A percentile compares a stretch with the other conserved stretches of the same genome.
Evolutionary conservation across 257 asterid genomes (phyloP).

Genomic region (Knoxia roxburghii): DNA sequence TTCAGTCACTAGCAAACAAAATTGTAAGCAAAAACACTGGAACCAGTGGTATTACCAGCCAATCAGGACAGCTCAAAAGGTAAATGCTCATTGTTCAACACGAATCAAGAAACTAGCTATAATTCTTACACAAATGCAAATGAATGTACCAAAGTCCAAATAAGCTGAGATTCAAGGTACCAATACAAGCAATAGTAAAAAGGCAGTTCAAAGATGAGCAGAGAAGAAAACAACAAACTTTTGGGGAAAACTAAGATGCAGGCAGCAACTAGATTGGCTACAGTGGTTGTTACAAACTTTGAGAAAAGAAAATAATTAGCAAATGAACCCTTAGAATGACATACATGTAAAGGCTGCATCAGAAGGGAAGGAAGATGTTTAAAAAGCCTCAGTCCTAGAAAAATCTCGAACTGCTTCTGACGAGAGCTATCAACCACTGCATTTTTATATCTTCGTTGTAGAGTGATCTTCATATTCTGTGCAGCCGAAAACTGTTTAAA

Average conservation of each 20-base stretch:
- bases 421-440: conserved; percentile 97
- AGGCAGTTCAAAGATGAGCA: background rate
- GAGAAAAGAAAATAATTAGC: no score
- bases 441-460: conserved; percentile 93
- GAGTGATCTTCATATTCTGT: conserved; percentile 90
- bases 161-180: background rate
- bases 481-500: conserved; percentile 99
- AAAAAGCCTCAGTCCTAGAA: conserved; percentile 86
- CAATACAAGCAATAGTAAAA: background rate
- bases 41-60: background rate
- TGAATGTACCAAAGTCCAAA: background rate
- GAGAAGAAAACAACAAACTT: background rate
- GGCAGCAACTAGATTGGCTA: conserved; percentile 1
- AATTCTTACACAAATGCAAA: background rate
- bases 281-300: background rate
- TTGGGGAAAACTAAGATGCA: background rate
- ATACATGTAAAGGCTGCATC: conserved; percentile 69
- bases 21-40: no score
- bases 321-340: conserved; percentile 20
- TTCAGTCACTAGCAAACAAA: background rate
- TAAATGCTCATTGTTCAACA: background rate
- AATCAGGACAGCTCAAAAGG: background rate
- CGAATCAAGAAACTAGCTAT: background rate
- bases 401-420: conserved; percentile 91
- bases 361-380: conserved; percentile 87